phyloP scores from a whole-genome alignment of 2,329 filamentous ascomycete species.

The Fusarium metavorans region DNA sequence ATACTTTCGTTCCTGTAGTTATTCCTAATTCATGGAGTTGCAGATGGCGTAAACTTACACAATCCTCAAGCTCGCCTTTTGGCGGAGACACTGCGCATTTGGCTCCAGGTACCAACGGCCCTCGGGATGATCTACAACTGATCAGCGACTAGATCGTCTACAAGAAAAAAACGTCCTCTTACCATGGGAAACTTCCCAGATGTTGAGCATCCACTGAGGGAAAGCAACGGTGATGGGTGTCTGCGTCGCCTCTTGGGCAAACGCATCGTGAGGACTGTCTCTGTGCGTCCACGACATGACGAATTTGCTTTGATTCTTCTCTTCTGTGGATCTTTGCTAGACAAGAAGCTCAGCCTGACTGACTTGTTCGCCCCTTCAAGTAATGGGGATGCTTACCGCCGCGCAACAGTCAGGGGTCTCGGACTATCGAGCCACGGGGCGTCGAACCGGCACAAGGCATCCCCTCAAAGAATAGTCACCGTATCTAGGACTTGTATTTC shows the following conservation, averaged over 20 bases:
- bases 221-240: conserved; percentile 32
- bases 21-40: background rate
- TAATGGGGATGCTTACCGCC: background rate
- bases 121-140: conserved; percentile 34
- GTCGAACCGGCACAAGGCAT: background rate
- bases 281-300: conserved; percentile 46
- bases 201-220: conserved; percentile 44
- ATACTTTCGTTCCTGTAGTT: background rate
- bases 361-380: conserved; percentile 2
- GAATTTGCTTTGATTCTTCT: background rate
- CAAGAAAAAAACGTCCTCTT: background rate
- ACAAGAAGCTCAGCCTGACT: background rate
- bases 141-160: conserved; percentile 7
- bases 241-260: conserved; percentile 40
- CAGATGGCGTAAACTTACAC: conserved; percentile 41
- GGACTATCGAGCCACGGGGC: conserved; percentile 3
- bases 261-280: conserved; percentile 41
- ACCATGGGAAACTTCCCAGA: conserved; percentile 44
- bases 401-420: background rate
- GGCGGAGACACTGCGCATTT: conserved; percentile 35
- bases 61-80: conserved; percentile 43
- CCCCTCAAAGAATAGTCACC: background rate
- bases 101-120: conserved; percentile 43
- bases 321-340: background rate
- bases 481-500: conserved; percentile 4